Percentiles rank a stretch among this genome's conserved stretches.
Evolutionary conservation across 345 rosid genomes (phyloP).

Genomic region (Raphanus sativus): DNA sequence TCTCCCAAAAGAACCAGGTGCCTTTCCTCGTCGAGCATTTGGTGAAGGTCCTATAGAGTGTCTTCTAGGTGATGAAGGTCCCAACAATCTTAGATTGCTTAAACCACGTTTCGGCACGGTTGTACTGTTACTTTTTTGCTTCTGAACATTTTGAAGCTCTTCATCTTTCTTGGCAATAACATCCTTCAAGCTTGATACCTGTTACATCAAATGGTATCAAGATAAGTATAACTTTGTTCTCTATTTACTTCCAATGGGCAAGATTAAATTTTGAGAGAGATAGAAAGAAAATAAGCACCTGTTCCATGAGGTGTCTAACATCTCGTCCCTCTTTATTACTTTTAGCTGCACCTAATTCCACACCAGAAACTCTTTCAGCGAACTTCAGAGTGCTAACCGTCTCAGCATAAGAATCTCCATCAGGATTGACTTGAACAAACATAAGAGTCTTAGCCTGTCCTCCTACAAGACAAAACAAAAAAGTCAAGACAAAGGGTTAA

Average conservation of each 20-base stretch:
- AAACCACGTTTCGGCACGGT: slow-evolving; percentile 48
- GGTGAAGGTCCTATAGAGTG: slow-evolving; percentile 54
- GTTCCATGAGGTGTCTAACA: slow-evolving; percentile 87
- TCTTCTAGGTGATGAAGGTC: slow-evolving; percentile 68
- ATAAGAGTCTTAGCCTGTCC: slow-evolving; percentile 97
- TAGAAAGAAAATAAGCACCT: slow-evolving; percentile 42
- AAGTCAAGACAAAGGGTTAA: neutral
- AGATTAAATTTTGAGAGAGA: neutral
- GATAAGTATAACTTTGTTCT: neutral
- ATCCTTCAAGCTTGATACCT: slow-evolving; percentile 79
- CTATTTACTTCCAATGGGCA: neutral
- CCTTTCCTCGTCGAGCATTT: slow-evolving; percentile 42
- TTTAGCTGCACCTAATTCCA: slow-evolving; percentile 92
- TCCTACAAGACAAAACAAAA: slow-evolving; percentile 45
- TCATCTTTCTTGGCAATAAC: slow-evolving; percentile 69
- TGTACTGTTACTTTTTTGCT: slow-evolving; percentile 47
- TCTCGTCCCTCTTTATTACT: slow-evolving; percentile 90
- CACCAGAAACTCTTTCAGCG: slow-evolving; percentile 97
- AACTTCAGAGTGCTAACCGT: slow-evolving; percentile 91
- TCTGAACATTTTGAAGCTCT: slow-evolving; percentile 69
- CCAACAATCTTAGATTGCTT: slow-evolving; percentile 49
- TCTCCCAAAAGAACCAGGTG: slow-evolving; percentile 45
- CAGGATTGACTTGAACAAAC: slow-evolving; percentile 98
- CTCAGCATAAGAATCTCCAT: slow-evolving; percentile 83
- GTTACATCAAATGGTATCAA: slow-evolving; percentile 19